Conservation (phyloP, 2,329 filamentous ascomycete species). For the Cadophora sp. region DNA sequence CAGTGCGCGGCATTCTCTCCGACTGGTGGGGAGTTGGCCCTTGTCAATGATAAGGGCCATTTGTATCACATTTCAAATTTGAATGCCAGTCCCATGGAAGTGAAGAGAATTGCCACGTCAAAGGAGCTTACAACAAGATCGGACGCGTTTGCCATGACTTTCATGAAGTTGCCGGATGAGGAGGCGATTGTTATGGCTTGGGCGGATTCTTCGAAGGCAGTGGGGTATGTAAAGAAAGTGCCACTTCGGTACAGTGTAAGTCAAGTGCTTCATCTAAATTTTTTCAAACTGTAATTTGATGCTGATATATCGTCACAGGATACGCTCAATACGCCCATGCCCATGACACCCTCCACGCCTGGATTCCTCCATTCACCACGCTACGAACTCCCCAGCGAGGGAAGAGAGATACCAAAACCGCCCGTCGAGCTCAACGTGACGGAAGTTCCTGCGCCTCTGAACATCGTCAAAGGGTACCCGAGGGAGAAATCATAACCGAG, state of each 20-base stretch:
- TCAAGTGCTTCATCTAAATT: not conserved
- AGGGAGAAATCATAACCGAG: not conserved
- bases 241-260: conserved; percentile 34
- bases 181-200: conserved; percentile 49
- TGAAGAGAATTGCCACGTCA: conserved; percentile 46
- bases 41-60: conserved; percentile 51
- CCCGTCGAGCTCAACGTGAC: conserved; percentile 23
- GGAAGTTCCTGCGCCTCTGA: conserved; percentile 22
- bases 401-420: conserved; percentile 26
- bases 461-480: conserved; percentile 19
- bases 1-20: conserved; percentile 50
- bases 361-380: conserved; percentile 13
- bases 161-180: conserved; percentile 48
- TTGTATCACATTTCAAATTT: conserved; percentile 49
- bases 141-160: conserved; percentile 48
- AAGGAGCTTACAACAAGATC: conserved; percentile 48
- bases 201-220: conserved; percentile 46
- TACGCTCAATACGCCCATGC: conserved; percentile 13
- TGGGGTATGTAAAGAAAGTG: conserved; percentile 46
- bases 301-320: not conserved
- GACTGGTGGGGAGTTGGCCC: conserved; percentile 47
- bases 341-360: conserved; percentile 23
- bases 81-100: conserved; percentile 48
- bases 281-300: not conserved
- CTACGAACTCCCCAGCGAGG: conserved; percentile 29